Evolutionary conservation across 2,329 filamentous ascomycete species (phyloP).

Genomic region (Cladobotryum mycophilum): DNA sequence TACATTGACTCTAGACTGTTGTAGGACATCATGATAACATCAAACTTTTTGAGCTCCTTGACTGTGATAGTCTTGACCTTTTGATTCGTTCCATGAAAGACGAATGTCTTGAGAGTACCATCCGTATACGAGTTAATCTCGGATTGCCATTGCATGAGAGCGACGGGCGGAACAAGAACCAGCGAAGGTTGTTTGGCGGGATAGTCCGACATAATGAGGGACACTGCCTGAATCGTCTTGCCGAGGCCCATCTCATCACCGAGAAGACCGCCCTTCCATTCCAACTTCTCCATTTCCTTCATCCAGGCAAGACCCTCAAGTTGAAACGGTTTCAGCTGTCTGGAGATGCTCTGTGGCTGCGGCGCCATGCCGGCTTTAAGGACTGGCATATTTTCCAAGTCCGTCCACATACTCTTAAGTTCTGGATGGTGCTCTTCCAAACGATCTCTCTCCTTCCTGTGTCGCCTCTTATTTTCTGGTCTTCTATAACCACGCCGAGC

Average conservation of each 20-base stretch:
- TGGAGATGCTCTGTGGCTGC: slow-evolving; percentile 65
- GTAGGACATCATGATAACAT: slow-evolving; percentile 98
- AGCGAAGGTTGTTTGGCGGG: slow-evolving; percentile 76
- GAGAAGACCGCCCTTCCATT: slow-evolving; percentile 83
- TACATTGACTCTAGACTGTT: slow-evolving; percentile 86
- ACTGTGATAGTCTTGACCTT: slow-evolving; percentile 72
- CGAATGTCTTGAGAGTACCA: slow-evolving; percentile 80
- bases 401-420: slow-evolving; percentile 77
- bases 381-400: slow-evolving; percentile 60
- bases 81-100: slow-evolving; percentile 81
- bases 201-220: slow-evolving; percentile 95
- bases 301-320: slow-evolving; percentile 94
- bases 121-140: slow-evolving; percentile 79
- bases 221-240: slow-evolving; percentile 97
- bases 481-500: slow-evolving; percentile 30
- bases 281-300: slow-evolving; percentile 76
- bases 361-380: slow-evolving; percentile 47
- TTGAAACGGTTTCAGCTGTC: slow-evolving; percentile 87
- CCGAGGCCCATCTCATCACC: slow-evolving; percentile 99
- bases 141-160: slow-evolving; percentile 89
- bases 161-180: slow-evolving; percentile 86
- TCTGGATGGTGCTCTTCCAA: slow-evolving; percentile 73
- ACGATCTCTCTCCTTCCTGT: slow-evolving; percentile 51
- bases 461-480: slow-evolving; percentile 20
- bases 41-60: slow-evolving; percentile 71